These are phyloP conservation scores for Limtongozyma cylindracea DNA, from an alignment of 805 yeast genomes.

Conservation along the genomic window DNA sequence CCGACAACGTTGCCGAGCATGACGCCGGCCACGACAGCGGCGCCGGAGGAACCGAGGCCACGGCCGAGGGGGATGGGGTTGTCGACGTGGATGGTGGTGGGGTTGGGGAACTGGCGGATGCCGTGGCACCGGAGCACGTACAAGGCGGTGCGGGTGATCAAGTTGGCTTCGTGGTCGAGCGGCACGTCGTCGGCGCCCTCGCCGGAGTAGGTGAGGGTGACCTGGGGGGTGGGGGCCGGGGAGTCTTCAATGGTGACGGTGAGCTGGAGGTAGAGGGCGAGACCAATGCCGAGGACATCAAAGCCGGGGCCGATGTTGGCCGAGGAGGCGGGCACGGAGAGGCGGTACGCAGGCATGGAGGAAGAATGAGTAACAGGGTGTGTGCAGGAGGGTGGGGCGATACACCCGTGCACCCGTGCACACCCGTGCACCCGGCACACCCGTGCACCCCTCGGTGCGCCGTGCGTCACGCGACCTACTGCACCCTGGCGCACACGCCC, in stretches of 20 bases:
- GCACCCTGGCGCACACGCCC: too few species aligned
- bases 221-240: constrained; percentile 23
- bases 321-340: constrained; percentile 84
- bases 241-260: constrained; percentile 36
- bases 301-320: constrained; percentile 98
- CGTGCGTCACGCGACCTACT: too few species aligned
- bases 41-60: constrained; percentile 93
- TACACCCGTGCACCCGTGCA: too few species aligned
- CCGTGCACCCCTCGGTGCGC: too few species aligned
- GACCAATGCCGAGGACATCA: constrained; percentile 86
- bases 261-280: constrained; percentile 48
- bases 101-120: constrained; percentile 51
- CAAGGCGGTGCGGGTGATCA: constrained; percentile 81
- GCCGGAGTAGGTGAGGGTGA: constrained; percentile 43
- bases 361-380: too few species aligned
- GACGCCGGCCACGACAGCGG: constrained; percentile 96
- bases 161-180: constrained; percentile 45
- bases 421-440: too few species aligned
- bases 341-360: too few species aligned
- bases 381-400: too few species aligned
- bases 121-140: constrained; percentile 75
- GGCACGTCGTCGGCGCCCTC: constrained; percentile 76
- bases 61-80: constrained; percentile 94
- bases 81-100: constrained; percentile 54
- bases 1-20: constrained; percentile 75